These are phyloP conservation scores for Piromyces finnis DNA, from an alignment of 192 early-diverging fungal genomes.

Conservation along the genomic window DNA sequence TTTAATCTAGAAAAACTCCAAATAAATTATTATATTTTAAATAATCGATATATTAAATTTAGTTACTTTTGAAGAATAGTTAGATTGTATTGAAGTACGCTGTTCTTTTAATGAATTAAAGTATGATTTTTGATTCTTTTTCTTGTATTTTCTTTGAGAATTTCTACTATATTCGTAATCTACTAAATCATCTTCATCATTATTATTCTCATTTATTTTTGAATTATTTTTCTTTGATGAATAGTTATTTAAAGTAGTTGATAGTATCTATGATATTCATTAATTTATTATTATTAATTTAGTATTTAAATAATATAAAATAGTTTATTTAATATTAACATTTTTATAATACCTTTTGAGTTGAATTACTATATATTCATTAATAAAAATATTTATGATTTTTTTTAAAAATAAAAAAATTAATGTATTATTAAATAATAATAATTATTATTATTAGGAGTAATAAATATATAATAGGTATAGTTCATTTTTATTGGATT, in stretches of 20 bases:
- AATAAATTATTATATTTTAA: too few species aligned
- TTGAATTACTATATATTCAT: not conserved
- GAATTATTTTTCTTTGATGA: not conserved
- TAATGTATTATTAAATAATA: too few species aligned
- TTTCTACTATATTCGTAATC: not conserved
- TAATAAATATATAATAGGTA: too few species aligned
- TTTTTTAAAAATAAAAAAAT: too few species aligned
- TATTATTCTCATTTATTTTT: not conserved
- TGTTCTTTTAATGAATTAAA: not conserved
- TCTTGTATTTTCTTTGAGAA: not conserved
- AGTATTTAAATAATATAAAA: too few species aligned
- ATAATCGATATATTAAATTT: too few species aligned
- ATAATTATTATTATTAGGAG: too few species aligned
- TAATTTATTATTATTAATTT: too few species aligned
- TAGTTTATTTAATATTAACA: too few species aligned
- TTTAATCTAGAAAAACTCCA: too few species aligned
- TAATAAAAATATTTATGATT: too few species aligned
- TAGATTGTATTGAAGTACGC: not conserved
- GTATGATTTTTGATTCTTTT: not conserved
- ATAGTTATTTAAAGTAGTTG: not conserved
- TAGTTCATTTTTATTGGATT: not conserved
- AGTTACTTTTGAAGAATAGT: not conserved
- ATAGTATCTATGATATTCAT: not conserved
- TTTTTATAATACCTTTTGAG: not conserved
- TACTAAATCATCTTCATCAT: not conserved